phyloP scores from a whole-genome alignment of 2,329 filamentous ascomycete species.

The Penicillium sp. region DNA sequence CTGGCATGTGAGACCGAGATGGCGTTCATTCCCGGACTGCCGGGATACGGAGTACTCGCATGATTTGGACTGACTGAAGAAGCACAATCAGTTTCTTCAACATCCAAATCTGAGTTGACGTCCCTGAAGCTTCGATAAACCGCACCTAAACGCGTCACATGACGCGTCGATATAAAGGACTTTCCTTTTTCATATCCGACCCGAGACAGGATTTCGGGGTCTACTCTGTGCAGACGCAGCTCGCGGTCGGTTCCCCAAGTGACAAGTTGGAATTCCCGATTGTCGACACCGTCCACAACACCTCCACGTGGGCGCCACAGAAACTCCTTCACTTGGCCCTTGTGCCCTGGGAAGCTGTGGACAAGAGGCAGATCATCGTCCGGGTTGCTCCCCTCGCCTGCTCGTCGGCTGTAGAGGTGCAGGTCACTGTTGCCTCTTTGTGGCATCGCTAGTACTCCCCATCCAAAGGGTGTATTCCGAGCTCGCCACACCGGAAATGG shows the following conservation, averaged over 20 bases:
- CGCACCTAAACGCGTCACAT: slow-evolving; percentile 75
- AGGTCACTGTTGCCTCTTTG: slow-evolving; percentile 80
- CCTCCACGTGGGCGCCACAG: slow-evolving; percentile 76
- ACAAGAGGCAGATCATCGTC: slow-evolving; percentile 39
- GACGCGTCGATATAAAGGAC: slow-evolving; percentile 58
- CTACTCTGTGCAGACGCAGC: slow-evolving; percentile 69
- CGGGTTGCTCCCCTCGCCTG: slow-evolving; percentile 34
- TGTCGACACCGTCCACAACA: slow-evolving; percentile 63
- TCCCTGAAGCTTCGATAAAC: slow-evolving; percentile 79
- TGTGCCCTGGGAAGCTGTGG: slow-evolving; percentile 50
- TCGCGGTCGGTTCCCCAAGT: slow-evolving; percentile 88
- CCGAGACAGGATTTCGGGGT: slow-evolving; percentile 56
- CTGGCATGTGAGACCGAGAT: slow-evolving; percentile 50
- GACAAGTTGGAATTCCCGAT: slow-evolving; percentile 86
- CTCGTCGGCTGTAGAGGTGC: slow-evolving; percentile 70
- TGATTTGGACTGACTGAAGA: slow-evolving; percentile 24
- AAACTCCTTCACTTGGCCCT: slow-evolving; percentile 76
- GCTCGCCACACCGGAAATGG: slow-evolving; percentile 87
- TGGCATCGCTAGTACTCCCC: slow-evolving; percentile 82
- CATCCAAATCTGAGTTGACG: slow-evolving; percentile 53
- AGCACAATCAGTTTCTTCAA: slow-evolving; percentile 46
- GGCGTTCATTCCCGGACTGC: slow-evolving; percentile 42
- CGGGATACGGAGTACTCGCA: slow-evolving; percentile 15
- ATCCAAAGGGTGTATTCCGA: slow-evolving; percentile 83
- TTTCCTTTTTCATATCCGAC: slow-evolving; percentile 70